Evolutionary conservation across 2,329 filamentous ascomycete genomes (phyloP), one percentile per base, ranked within the genome.

Genomic region (Aspergillus jensenii): DNA sequence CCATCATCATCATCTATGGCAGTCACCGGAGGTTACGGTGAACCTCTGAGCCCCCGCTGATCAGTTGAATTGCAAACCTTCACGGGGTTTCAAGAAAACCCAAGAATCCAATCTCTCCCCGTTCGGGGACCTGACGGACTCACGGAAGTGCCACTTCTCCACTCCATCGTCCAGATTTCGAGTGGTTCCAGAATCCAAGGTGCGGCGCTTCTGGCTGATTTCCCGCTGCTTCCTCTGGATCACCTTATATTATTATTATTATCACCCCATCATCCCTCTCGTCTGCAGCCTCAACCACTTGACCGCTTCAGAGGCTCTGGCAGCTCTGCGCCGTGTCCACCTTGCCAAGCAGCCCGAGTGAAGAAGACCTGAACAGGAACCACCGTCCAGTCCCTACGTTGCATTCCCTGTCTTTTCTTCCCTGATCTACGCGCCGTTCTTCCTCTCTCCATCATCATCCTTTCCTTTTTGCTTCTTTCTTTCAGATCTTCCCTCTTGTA

Each of bases 301-400:
- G 53, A 56, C 54, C 47, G 54, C 54, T 56, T 53, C 46, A 47
- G 54, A 56, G 54, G 54, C 54, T 56, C 54, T 56, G 31, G 27
- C 19, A 49, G 47, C 47, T 50, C 40, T 44, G 27, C 35, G 43
- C 27, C 33, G 47, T 50, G 31, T 45, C 54, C 54, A 50, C 46
- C 25, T 40, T 50, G 54, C 54, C 47, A 51, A 56, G 54, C 47
- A 19, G 27, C 33, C 37, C 21, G 27, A 11, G 27, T 31, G 27
- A 31, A 11, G 27, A 31, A 11, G 27, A 9, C 27, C 27, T 31
- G 27, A 47, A 43, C 46, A 52, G 35, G 14, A 39, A 41, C 21
- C 23, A 25, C 48, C 12, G 15, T 11, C 12, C 17, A 17, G 15
- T 11, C 12, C 17, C 17, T 40, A 19, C 52, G 52, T 47, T 54